Evolutionary conservation across 2,329 filamentous ascomycete species (phyloP), one percentile per base, ranked within the genome.

Genomic region (Massarina eburnea): DNA sequence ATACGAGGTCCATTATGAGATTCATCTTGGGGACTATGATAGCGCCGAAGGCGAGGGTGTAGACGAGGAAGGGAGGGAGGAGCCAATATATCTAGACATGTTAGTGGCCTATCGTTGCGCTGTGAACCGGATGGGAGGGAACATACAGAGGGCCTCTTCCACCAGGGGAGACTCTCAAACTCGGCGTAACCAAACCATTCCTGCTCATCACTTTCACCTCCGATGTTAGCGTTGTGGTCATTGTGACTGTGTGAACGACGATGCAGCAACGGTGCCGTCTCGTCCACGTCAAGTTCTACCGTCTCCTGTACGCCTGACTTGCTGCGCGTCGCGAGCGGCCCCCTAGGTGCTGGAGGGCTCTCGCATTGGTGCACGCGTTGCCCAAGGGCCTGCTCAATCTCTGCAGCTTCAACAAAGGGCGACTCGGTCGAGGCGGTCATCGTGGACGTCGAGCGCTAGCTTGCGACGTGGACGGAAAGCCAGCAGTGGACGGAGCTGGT

Each of bases 1-100:
- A 99, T 41, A 97, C 82, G 21, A 99, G 78, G 46, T 85, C 80
- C 50, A 95, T 78, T 51, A 95, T 89, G 71, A 96, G 73, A 62
- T 96, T 95, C 51, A 96, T 78, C 67, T 88, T 94, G 8, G 92
- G 91, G 8, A 96, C 89, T 7, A 94, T 76, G 6, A 89, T 81
- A 45, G 89, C 90, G 24, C 92, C 94, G 68, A 94, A 92, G 0
- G 91, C 91, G 43, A 95, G 75, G 0, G 90, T 89, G 64, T 90
- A 92, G 35, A 96, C 71, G 45, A 88, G 78, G 70, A 91, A 94
- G 1, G 91, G 88, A 0, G 81, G 7, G 97, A 35, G 70, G 4
- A 97, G 77, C 89, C 91, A 97, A 70, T 79, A 89, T 41, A 95
- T 82, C 88, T 72, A 43, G n/a, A 20, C 34, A 22, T 43, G 46